Conservation (phyloP, 371 early-diverging fungal species). For the Haplosporangium sp. region DNA sequence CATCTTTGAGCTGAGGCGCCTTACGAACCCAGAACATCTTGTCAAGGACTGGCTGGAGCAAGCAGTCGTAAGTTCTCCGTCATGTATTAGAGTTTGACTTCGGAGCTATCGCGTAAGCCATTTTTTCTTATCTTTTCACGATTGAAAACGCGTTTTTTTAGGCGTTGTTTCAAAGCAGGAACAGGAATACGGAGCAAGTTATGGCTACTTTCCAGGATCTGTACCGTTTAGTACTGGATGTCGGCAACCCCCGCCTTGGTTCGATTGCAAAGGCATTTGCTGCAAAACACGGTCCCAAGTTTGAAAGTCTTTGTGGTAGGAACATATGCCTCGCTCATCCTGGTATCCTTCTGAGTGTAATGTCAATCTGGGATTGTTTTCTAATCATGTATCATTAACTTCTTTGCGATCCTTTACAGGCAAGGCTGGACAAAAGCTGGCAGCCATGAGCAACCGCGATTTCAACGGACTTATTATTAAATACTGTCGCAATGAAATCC, state of each 20-base stretch:
- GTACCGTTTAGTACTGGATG: slow-evolving; percentile 30
- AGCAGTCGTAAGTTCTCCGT: slow-evolving; percentile 52
- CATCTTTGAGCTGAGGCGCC: slow-evolving; percentile 70
- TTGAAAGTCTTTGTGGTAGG: slow-evolving; percentile 61
- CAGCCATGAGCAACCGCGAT: slow-evolving; percentile 52
- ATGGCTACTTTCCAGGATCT: slow-evolving; percentile 41
- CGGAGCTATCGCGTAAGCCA: no score
- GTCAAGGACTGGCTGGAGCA: slow-evolving; percentile 74
- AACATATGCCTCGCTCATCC: neutral
- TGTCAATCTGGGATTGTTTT: neutral
- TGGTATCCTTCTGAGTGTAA: neutral
- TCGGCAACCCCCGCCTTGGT: slow-evolving; percentile 29
- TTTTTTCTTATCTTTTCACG: neutral
- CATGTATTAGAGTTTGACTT: neutral
- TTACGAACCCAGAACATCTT: slow-evolving; percentile 77
- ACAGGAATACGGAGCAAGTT: slow-evolving; percentile 25
- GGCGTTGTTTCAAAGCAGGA: slow-evolving; percentile 38
- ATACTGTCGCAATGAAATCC: slow-evolving; percentile 55
- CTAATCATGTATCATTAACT: neutral
- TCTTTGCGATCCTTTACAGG: slow-evolving; percentile 35
- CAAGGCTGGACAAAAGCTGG: slow-evolving; percentile 61
- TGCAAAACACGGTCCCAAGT: slow-evolving; percentile 58
- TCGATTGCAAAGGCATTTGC: slow-evolving; percentile 62
- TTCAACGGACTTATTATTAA: slow-evolving; percentile 52
- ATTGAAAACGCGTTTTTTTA: neutral